Conservation (phyloP, 2,329 filamentous ascomycete genomes). For the Stachybotrys elegans region DNA sequence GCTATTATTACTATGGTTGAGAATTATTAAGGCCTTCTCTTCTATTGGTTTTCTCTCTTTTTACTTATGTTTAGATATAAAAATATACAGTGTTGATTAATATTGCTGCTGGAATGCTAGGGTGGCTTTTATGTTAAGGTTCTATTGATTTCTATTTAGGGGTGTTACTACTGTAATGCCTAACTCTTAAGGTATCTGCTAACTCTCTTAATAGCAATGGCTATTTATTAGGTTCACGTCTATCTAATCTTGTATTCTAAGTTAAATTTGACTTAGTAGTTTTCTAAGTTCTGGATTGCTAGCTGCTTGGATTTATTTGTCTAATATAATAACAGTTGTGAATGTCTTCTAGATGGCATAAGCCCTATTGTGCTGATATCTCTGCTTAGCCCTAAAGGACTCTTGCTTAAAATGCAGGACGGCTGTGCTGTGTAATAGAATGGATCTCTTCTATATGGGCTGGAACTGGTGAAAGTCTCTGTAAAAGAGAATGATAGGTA, state of each 20-base stretch:
- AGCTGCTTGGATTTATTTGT: neutral
- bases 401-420: neutral
- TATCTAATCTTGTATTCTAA: neutral
- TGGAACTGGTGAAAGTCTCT: conserved; percentile 6
- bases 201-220: neutral
- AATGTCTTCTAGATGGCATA: conserved; percentile 6
- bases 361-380: conserved; percentile 6
- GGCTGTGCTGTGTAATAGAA: conserved; percentile 1
- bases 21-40: neutral
- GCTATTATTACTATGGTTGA: conserved; percentile 3
- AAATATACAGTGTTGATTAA: too few species aligned
- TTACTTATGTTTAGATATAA: too few species aligned
- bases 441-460: conserved; percentile 3
- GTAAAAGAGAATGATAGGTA: conserved; percentile 5
- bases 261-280: neutral
- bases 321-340: conserved; percentile 6
- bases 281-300: neutral
- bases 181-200: too few species aligned
- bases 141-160: too few species aligned
- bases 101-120: too few species aligned
- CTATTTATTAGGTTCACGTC: neutral
- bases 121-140: too few species aligned
- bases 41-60: neutral
- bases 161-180: too few species aligned
- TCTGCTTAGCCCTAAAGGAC: conserved; percentile 1